Percentiles rank a stretch among this genome's conserved stretches.
phyloP scores from a whole-genome alignment of 225 moss, liverwort and hornwort genomes.

The Polytrichum commune region DNA sequence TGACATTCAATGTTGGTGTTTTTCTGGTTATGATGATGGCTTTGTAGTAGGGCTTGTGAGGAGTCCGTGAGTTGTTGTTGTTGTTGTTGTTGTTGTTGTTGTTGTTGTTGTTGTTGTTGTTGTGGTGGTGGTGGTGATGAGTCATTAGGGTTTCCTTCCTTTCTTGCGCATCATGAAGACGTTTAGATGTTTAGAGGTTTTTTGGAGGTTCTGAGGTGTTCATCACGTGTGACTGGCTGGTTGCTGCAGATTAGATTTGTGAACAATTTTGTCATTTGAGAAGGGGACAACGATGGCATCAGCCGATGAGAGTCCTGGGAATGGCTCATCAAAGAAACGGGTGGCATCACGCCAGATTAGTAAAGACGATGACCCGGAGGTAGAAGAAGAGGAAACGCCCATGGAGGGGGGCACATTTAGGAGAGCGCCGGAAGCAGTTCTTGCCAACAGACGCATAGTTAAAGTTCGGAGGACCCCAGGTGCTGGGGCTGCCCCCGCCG shows the following conservation, averaged over 20 bases:
- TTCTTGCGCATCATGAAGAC: too few species aligned
- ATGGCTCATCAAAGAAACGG: constrained; percentile 62
- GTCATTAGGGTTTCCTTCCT: too few species aligned
- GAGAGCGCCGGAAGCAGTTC: constrained; percentile 72
- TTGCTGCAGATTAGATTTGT: constrained; percentile 20
- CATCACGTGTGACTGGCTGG: too few species aligned
- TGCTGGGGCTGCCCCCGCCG: constrained; percentile 6
- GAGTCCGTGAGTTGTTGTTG: too few species aligned
- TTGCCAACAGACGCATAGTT: constrained; percentile 79
- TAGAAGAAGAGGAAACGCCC: constrained; percentile 44
- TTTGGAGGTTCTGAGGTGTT: too few species aligned
- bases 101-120: too few species aligned
- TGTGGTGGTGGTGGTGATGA: too few species aligned
- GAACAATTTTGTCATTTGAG: not conserved
- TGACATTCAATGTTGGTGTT: too few species aligned
- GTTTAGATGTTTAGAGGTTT: too few species aligned
- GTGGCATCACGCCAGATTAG: constrained; percentile 75
- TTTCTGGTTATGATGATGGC: too few species aligned
- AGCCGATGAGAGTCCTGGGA: constrained; percentile 39
- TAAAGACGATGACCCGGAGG: constrained; percentile 69
- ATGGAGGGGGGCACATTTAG: constrained; percentile 55
- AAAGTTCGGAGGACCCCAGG: constrained; percentile 74
- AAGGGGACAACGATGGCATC: constrained; percentile 29
- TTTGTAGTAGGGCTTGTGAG: too few species aligned
- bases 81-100: too few species aligned